Evolutionary conservation across 2,329 filamentous ascomycete species (phyloP).

Genomic region (Gliomastix tumulicola): DNA sequence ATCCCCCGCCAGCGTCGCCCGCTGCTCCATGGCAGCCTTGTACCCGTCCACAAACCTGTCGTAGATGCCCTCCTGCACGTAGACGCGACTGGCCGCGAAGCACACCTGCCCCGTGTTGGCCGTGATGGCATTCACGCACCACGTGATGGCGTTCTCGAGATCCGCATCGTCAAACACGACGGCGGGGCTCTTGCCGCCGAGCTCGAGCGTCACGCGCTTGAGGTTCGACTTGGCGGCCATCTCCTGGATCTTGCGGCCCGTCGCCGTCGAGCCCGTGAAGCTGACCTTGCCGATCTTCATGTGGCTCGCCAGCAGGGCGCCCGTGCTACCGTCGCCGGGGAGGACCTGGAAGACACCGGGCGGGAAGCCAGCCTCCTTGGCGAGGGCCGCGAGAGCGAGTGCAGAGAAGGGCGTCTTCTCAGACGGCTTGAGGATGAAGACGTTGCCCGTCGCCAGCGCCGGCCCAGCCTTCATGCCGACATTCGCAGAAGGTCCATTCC

Average conservation of each 20-base stretch:
- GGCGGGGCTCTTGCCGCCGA: slow-evolving; percentile 63
- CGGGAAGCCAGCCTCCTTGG: slow-evolving; percentile 32
- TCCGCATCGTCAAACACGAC: slow-evolving; percentile 60
- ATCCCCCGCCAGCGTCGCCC: slow-evolving; percentile 51
- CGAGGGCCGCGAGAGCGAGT: slow-evolving; percentile 24
- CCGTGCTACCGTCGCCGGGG: slow-evolving; percentile 28
- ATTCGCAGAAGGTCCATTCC: slow-evolving; percentile 39
- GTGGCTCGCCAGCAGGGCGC: slow-evolving; percentile 14
- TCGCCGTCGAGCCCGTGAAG: slow-evolving; percentile 65
- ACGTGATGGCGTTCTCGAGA: slow-evolving; percentile 48
- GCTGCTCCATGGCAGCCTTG: slow-evolving; percentile 50
- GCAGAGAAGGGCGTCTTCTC: slow-evolving; percentile 31
- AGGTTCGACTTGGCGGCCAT: slow-evolving; percentile 54
- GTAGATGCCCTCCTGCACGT: slow-evolving; percentile 56
- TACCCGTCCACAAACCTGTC: slow-evolving; percentile 51
- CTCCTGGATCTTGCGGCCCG: slow-evolving; percentile 58
- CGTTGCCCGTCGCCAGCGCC: slow-evolving; percentile 32
- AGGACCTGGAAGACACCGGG: slow-evolving; percentile 33
- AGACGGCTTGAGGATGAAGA: slow-evolving; percentile 33
- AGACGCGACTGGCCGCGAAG: slow-evolving; percentile 66
- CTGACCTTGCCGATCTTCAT: slow-evolving; percentile 45
- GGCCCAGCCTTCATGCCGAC: slow-evolving; percentile 26
- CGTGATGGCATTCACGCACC: slow-evolving; percentile 42
- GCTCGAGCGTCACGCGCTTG: slow-evolving; percentile 67
- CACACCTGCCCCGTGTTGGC: slow-evolving; percentile 70